phyloP scores from a whole-genome alignment of 2,329 filamentous ascomycete species.

The Fusarium burgessii region DNA sequence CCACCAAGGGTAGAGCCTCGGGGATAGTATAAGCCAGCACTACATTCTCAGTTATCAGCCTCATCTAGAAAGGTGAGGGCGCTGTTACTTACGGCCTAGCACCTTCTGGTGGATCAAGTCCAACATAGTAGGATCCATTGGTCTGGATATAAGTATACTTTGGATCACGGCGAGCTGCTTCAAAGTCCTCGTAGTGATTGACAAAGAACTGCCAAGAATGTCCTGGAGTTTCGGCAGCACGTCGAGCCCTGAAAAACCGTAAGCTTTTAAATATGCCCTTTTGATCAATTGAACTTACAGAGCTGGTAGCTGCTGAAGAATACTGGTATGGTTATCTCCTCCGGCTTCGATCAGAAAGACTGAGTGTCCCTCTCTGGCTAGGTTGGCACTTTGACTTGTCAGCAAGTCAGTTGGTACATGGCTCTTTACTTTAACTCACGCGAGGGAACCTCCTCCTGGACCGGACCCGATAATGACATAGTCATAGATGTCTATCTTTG shows the following conservation, averaged over 20 bases:
- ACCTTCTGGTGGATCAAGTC: constrained; percentile 2
- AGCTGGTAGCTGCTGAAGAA: neutral
- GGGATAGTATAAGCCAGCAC: constrained; percentile 15
- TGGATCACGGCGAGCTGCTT: constrained; percentile 1
- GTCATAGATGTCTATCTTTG: neutral
- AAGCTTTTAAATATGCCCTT: fast-evolving
- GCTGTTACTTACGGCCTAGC: neutral
- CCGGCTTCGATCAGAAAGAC: constrained; percentile 15
- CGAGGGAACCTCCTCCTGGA: constrained; percentile 4
- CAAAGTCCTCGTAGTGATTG: constrained; percentile 12
- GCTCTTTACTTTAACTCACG: neutral
- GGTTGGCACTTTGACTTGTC: neutral
- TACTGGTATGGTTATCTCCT: neutral
- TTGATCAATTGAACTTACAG: neutral
- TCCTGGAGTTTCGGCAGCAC: neutral
- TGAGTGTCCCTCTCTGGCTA: neutral
- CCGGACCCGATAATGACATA: constrained; percentile 10
- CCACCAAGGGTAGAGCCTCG: constrained; percentile 6
- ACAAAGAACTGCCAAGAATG: constrained; percentile 14
- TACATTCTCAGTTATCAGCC: fast-evolving
- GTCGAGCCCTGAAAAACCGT: neutral
- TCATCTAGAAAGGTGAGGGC: fast-evolving
- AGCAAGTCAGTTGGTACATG: fast-evolving
- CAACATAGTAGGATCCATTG: constrained; percentile 12
- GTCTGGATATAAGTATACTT: constrained; percentile 21